phyloP scores from a whole-genome alignment of 495 filamentous ascomycete genomes.

The Pseudevernia furfuracea region DNA sequence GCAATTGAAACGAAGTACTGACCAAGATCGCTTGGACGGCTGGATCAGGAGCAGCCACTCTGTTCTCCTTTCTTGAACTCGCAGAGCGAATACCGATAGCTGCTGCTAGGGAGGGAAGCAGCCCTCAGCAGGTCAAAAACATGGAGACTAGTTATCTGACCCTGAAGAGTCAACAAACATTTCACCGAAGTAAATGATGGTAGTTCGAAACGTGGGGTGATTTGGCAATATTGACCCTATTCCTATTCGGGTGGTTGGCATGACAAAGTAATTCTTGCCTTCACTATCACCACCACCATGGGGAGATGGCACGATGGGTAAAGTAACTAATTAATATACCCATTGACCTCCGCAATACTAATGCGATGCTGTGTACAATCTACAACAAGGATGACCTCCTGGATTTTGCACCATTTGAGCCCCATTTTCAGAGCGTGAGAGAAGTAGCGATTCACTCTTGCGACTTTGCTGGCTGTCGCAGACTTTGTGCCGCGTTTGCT shows the following conservation, averaged over 20 bases:
- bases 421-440: not conserved
- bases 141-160: not conserved
- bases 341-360: too few relatives aligned
- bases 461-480: not conserved
- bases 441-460: not conserved
- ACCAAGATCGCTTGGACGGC: not conserved
- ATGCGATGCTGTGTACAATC: not conserved
- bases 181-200: not conserved
- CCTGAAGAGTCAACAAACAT: not conserved
- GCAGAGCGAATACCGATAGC: not conserved
- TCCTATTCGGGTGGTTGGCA: slow-evolving; percentile 4
- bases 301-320: too few relatives aligned
- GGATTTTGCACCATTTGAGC: not conserved
- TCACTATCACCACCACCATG: too few relatives aligned
- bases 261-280: not conserved
- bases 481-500: not conserved
- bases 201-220: not conserved
- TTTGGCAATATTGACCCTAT: not conserved
- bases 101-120: not conserved
- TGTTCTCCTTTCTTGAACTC: not conserved
- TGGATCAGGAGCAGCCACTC: not conserved
- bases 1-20: not conserved
- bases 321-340: not conserved
- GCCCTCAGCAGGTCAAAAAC: not conserved
- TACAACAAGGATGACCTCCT: not conserved